These are phyloP conservation scores for Pholiota microspora DNA, from an alignment of 768 basidiomycete genomes.

Conservation along the genomic window DNA sequence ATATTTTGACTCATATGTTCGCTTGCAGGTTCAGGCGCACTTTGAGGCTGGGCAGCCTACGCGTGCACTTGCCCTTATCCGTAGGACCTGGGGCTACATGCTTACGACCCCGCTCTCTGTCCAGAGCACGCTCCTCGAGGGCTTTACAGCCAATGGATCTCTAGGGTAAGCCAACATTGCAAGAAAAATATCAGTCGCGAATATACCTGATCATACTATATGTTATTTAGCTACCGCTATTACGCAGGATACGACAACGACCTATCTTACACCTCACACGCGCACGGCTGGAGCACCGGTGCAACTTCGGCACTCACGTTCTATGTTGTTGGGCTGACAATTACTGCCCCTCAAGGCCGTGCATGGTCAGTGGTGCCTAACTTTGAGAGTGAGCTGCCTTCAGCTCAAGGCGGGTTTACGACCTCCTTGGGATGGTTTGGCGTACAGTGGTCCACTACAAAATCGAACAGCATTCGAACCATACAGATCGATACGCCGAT, in stretches of 20 bases:
- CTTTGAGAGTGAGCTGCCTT: constrained; percentile 33
- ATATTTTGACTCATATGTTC: neutral
- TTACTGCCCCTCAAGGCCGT: constrained; percentile 45
- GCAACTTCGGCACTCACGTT: constrained; percentile 57
- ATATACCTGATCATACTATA: neutral
- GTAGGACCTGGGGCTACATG: constrained; percentile 60
- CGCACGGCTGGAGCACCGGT: constrained; percentile 60
- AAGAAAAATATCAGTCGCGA: neutral
- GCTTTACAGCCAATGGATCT: constrained; percentile 57
- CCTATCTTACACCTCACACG: constrained; percentile 56
- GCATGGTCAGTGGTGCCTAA: constrained; percentile 50
- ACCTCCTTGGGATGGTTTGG: constrained; percentile 52
- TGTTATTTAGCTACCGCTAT: constrained; percentile 41
- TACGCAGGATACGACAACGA: constrained; percentile 56
- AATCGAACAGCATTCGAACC: neutral
- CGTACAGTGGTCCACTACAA: constrained; percentile 37
- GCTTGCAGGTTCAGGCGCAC: constrained; percentile 51
- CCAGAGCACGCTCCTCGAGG: constrained; percentile 56
- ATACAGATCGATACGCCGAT: constrained; percentile 17
- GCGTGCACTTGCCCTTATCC: constrained; percentile 50
- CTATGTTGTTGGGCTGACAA: constrained; percentile 52
- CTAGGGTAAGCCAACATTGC: constrained; percentile 42
- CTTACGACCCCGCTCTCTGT: constrained; percentile 53
- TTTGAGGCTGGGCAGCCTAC: constrained; percentile 51
- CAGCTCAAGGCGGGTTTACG: constrained; percentile 50